phyloP scores from a whole-genome alignment of 176 grass and related monocot species.

The Ananas comosus region DNA sequence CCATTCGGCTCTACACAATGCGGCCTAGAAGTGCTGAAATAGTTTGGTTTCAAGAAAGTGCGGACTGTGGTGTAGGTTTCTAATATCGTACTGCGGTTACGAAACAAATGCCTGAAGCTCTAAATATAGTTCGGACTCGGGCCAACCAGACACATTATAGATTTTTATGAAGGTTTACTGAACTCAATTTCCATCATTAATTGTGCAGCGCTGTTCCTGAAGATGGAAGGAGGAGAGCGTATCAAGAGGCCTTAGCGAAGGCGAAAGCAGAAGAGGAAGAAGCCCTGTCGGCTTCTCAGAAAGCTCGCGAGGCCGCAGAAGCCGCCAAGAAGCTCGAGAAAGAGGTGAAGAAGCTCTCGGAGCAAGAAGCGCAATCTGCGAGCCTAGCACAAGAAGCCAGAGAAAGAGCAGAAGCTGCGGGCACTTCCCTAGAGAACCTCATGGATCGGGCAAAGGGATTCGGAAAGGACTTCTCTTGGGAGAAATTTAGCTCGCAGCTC shows the following conservation, averaged over 20 bases:
- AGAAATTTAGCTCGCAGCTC: conserved; percentile 59
- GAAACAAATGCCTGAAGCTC: neutral
- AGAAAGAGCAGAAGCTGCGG: conserved; percentile 18
- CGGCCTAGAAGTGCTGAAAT: too few relatives aligned
- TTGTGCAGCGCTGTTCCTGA: conserved; percentile 59
- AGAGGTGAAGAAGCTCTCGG: conserved; percentile 6
- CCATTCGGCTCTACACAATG: too few relatives aligned
- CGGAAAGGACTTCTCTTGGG: conserved; percentile 53
- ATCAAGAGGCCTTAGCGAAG: conserved; percentile 58
- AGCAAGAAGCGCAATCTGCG: conserved; percentile 11
- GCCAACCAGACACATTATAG: neutral
- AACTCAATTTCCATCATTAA: neutral
- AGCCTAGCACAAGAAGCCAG: conserved; percentile 8
- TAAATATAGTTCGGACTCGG: neutral
- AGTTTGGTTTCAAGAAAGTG: too few relatives aligned
- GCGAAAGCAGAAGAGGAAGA: conserved; percentile 52
- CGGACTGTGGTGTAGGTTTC: too few relatives aligned
- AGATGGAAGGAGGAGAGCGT: conserved; percentile 74
- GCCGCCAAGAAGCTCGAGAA: conserved; percentile 31
- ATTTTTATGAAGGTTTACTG: neutral
- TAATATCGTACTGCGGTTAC: too few relatives aligned
- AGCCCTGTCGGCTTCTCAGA: conserved; percentile 26
- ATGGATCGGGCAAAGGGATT: conserved; percentile 49
- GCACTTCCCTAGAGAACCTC: conserved; percentile 36
- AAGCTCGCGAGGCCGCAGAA: conserved; percentile 28